Evolutionary conservation across 129 eudicot species (phyloP).

Genomic region (Saussurea involucrata): DNA sequence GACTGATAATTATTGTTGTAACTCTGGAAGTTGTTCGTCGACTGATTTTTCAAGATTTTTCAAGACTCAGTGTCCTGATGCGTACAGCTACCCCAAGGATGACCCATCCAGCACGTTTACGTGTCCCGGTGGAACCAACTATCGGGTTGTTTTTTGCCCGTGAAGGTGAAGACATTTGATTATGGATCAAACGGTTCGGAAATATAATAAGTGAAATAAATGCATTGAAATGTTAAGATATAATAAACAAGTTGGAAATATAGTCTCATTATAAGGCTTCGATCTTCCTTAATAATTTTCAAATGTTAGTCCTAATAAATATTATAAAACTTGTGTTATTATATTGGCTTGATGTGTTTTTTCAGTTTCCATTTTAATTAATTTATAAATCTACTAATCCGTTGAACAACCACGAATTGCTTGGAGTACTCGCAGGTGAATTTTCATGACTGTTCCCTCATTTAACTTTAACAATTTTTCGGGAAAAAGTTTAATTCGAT

Average conservation of each 20-base stretch:
- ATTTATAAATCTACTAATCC: too few species aligned
- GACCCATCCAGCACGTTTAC: conserved; percentile 47
- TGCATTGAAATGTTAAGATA: neutral
- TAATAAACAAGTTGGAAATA: neutral
- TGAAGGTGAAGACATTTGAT: neutral
- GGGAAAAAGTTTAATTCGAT: too few species aligned
- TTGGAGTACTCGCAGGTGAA: too few species aligned
- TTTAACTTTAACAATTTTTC: too few species aligned
- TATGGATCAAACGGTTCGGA: neutral
- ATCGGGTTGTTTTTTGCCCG: conserved; percentile 65
- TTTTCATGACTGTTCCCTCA: too few species aligned
- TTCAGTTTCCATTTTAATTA: too few species aligned
- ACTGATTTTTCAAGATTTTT: conserved; percentile 44
- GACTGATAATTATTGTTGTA: conserved; percentile 46
- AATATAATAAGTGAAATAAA: neutral
- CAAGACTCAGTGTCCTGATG: conserved; percentile 43
- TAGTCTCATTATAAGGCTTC: neutral
- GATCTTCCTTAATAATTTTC: neutral
- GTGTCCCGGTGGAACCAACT: conserved; percentile 65
- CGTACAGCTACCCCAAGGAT: conserved; percentile 64
- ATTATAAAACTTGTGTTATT: neutral
- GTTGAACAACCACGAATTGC: too few species aligned
- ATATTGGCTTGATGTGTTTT: neutral
- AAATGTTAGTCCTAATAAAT: neutral
- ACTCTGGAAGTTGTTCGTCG: conserved; percentile 37